These are phyloP conservation scores for Sutorius australiensis DNA, from an alignment of 768 basidiomycete species.

Conservation along the genomic window DNA sequence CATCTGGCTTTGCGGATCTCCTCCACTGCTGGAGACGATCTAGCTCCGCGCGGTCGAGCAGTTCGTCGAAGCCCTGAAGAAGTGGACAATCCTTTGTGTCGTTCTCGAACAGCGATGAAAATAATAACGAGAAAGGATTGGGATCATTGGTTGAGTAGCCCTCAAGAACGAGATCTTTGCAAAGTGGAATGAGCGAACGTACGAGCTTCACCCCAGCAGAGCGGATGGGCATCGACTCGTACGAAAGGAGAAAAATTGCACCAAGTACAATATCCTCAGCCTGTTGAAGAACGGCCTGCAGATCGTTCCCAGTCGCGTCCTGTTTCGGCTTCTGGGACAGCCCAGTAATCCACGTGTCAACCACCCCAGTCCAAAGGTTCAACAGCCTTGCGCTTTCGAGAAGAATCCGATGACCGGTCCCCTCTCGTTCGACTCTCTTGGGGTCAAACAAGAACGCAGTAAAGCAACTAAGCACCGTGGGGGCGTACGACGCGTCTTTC, in stretches of 20 bases:
- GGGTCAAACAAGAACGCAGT: constrained; percentile 75
- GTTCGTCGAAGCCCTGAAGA: constrained; percentile 61
- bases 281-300: constrained; percentile 41
- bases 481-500: constrained; percentile 51
- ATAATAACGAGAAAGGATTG: constrained; percentile 31
- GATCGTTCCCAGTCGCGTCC: constrained; percentile 40
- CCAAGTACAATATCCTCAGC: constrained; percentile 67
- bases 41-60: constrained; percentile 58
- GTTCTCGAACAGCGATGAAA: constrained; percentile 55
- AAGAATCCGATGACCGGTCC: constrained; percentile 57
- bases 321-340: constrained; percentile 38
- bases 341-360: constrained; percentile 63
- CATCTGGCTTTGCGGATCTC: constrained; percentile 50
- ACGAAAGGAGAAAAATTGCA: constrained; percentile 69
- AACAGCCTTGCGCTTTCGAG: constrained; percentile 67
- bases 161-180: constrained; percentile 41
- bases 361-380: constrained; percentile 67
- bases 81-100: constrained; percentile 43
- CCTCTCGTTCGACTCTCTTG: constrained; percentile 55
- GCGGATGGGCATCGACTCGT: constrained; percentile 48
- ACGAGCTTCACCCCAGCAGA: constrained; percentile 61
- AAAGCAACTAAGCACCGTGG: constrained; percentile 59
- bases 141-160: constrained; percentile 26
- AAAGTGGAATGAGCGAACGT: constrained; percentile 51
- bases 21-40: constrained; percentile 66